A percentile compares a stretch with the other conserved stretches of the same genome.
These are phyloP conservation scores for Inga laurina DNA, from an alignment of 306 rosid genomes.

Conservation along the genomic window DNA sequence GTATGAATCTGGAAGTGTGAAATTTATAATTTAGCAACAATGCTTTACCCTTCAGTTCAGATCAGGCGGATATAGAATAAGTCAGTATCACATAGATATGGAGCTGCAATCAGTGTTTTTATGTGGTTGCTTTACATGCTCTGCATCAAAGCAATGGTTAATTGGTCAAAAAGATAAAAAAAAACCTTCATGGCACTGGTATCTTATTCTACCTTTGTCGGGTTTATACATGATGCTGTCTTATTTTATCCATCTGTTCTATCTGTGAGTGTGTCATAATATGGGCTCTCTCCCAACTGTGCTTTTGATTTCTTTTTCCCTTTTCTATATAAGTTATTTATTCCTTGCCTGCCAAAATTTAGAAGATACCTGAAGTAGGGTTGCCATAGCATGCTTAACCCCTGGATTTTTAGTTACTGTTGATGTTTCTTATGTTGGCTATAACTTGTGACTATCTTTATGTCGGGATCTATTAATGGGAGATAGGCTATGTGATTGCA, in stretches of 20 bases:
- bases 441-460: background rate
- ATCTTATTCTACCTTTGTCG: background rate
- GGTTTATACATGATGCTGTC: background rate
- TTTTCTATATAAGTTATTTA: background rate
- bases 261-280: background rate
- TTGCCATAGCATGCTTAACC: background rate
- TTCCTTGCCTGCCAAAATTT: background rate
- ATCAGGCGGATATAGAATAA: background rate
- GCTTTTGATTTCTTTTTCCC: background rate
- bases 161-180: background rate
- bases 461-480: background rate
- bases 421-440: background rate
- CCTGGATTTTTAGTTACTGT: background rate
- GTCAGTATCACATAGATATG: background rate
- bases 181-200: background rate
- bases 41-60: background rate
- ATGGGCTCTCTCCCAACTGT: background rate
- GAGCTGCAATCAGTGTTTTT: background rate
- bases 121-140: background rate
- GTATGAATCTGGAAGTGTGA: background rate
- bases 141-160: background rate
- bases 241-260: background rate
- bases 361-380: background rate
- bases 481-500: background rate
- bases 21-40: background rate